Evolutionary conservation across 306 rosid species (phyloP), one percentile per base, ranked within the genome.

Genomic region (Prunus salicina): DNA sequence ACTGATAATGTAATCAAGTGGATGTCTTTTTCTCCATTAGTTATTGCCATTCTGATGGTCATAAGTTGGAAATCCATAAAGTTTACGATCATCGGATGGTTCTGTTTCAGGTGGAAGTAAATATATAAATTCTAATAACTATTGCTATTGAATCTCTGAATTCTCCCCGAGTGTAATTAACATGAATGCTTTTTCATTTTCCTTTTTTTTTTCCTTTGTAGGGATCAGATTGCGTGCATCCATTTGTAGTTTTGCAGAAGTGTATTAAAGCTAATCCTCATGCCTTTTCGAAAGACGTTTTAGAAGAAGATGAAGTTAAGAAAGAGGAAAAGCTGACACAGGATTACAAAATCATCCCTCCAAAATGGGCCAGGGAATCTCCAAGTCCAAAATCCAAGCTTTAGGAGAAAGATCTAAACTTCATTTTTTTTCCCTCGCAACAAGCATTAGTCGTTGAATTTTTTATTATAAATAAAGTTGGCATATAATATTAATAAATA

Each of bases 141-240:
- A 1, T 67, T 46, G 18, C 22, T 68, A 13, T 13, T 12, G 38
- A 24, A 46, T 46, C 56, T 2, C 32, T 25, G 6, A 50, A 12
- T 12, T 50, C 46, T 5, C 20, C 49, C 38, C 25, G 7, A 10
- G 61, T 38, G 9, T 9, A 16, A 28, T 69, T 47, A 16, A 25
- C 18, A 4, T 25, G 8, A 68, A 25, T 5, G 8, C 0, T 52
- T 22, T 60, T 18, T 30, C 2, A 6, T 12, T 50, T 69, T 19
- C 5, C 3, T 27, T n/a, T 64, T 67, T 4, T 68, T 14, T 66
- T 75, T 64, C 22, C 84, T 76, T 78, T 81, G 76, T 27, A 93
- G 95, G 98, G 98, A 58, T 95, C 97, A 28, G 97, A 90, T 83
- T 95, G 97, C 64, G 95, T 92, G 79, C 86, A 83, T 73, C 96